Conservation (phyloP, 495 filamentous ascomycete species). For the Physcia stellaris region DNA sequence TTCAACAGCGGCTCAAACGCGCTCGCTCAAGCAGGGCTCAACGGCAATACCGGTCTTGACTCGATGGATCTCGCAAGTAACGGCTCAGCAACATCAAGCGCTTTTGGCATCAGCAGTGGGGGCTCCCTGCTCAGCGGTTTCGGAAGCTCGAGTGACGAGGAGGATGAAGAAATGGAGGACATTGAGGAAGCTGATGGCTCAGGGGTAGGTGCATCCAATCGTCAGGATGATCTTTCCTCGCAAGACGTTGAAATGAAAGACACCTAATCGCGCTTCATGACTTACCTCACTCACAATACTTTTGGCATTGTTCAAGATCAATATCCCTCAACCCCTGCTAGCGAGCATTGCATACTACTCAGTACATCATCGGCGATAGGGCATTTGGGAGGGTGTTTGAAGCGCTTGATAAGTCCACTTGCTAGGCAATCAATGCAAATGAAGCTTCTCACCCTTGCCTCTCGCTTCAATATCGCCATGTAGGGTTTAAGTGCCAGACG, state of each 20-base stretch:
- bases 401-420: neutral
- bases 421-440: neutral
- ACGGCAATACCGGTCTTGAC: slow-evolving; percentile 48
- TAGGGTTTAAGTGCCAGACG: no score
- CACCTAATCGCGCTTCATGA: slow-evolving; percentile 15
- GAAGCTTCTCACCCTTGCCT: neutral
- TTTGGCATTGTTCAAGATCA: no score
- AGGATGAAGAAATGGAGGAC: slow-evolving; percentile 90
- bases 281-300: no score
- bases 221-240: slow-evolving; percentile 52
- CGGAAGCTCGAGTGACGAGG: slow-evolving; percentile 87
- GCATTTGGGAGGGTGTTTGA: neutral
- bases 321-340: no score
- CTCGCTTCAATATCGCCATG: no score
- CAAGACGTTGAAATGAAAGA: slow-evolving; percentile 44
- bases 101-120: slow-evolving; percentile 48
- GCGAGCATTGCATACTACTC: slow-evolving; percentile 4
- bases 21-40: slow-evolving; percentile 63
- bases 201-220: slow-evolving; percentile 29
- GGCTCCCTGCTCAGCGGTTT: slow-evolving; percentile 82
- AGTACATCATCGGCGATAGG: neutral
- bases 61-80: slow-evolving; percentile 64
- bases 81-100: slow-evolving; percentile 46
- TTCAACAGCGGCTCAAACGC: slow-evolving; percentile 51
- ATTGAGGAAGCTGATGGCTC: slow-evolving; percentile 57